phyloP scores from a whole-genome alignment of 805 yeast genomes.

The Helenozyma rhizophorensis region DNA sequence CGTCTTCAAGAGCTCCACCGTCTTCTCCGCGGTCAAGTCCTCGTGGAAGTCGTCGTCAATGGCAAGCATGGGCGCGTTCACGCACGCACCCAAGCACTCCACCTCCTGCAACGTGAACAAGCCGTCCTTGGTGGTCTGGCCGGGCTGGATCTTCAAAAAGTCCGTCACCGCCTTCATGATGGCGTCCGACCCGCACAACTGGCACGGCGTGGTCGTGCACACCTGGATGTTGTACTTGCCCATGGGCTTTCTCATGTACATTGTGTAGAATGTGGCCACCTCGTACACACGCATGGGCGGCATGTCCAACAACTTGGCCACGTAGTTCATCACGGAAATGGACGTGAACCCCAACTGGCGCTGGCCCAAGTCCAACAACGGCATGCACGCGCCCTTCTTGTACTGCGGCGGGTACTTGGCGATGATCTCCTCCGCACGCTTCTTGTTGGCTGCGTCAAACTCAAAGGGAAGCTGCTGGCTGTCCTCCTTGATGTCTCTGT shows the following conservation, averaged over 20 bases:
- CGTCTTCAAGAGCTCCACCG: conserved; percentile 56
- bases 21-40: conserved; percentile 69
- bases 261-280: conserved; percentile 88
- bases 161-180: conserved; percentile 65
- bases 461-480: conserved; percentile 67
- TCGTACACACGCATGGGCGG: conserved; percentile 94
- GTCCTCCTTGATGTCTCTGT: conserved; percentile 67
- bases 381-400: conserved; percentile 87
- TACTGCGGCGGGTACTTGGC: conserved; percentile 83
- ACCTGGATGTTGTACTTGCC: conserved; percentile 81
- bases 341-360: conserved; percentile 85
- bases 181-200: conserved; percentile 77
- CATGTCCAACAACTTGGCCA: conserved; percentile 77
- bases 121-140: conserved; percentile 72
- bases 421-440: conserved; percentile 67
- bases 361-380: conserved; percentile 80
- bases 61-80: conserved; percentile 86
- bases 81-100: conserved; percentile 90
- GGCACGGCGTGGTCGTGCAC: conserved; percentile 89
- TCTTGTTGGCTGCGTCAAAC: conserved; percentile 59
- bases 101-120: conserved; percentile 81
- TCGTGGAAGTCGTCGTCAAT: conserved; percentile 79
- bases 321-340: conserved; percentile 84
- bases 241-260: conserved; percentile 84
- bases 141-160: conserved; percentile 63